Evolutionary conservation across 345 rosid genomes (phyloP).

Genomic region (Psidium guajava): DNA sequence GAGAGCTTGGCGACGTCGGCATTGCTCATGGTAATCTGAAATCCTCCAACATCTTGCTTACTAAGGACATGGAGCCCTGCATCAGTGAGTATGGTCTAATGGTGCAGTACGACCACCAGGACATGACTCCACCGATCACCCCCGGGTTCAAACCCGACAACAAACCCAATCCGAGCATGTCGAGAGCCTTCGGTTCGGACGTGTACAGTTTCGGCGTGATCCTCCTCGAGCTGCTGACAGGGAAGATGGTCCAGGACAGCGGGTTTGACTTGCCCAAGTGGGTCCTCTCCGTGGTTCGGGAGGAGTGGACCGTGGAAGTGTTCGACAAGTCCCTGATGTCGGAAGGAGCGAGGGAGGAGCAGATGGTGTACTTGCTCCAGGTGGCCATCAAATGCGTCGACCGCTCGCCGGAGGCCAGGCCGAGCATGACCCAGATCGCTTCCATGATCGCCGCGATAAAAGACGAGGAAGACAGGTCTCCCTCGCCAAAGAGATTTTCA

Average conservation of each 20-base stretch:
- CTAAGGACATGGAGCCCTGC: constrained; percentile 41
- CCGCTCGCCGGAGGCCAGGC: constrained; percentile 21
- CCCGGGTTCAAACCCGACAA: background rate
- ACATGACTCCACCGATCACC: background rate
- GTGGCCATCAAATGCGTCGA: constrained; percentile 49
- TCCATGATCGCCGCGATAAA: constrained; percentile 29
- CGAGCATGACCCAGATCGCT: constrained; percentile 28
- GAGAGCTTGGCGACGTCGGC: constrained; percentile 12
- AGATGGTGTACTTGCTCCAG: constrained; percentile 47
- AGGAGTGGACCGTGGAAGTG: constrained; percentile 60
- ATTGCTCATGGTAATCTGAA: constrained; percentile 55
- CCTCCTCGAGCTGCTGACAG: constrained; percentile 45
- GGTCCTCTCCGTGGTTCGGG: constrained; percentile 43
- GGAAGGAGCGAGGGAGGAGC: constrained; percentile 44
- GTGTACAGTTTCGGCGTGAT: constrained; percentile 38
- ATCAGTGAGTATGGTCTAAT: constrained; percentile 56
- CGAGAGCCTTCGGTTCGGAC: constrained; percentile 3
- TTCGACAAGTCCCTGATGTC: constrained; percentile 35
- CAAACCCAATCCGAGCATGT: background rate
- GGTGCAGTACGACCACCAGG: background rate
- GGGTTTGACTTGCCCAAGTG: constrained; percentile 40
- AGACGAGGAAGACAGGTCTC: constrained; percentile 53
- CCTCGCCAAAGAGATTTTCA: background rate
- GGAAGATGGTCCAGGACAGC: constrained; percentile 27
- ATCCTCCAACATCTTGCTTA: constrained; percentile 45